Percentiles rank a stretch among this genome's conserved stretches.
phyloP scores from a whole-genome alignment of 1,284 basidiomycete genomes.

The Meira nashicola region DNA sequence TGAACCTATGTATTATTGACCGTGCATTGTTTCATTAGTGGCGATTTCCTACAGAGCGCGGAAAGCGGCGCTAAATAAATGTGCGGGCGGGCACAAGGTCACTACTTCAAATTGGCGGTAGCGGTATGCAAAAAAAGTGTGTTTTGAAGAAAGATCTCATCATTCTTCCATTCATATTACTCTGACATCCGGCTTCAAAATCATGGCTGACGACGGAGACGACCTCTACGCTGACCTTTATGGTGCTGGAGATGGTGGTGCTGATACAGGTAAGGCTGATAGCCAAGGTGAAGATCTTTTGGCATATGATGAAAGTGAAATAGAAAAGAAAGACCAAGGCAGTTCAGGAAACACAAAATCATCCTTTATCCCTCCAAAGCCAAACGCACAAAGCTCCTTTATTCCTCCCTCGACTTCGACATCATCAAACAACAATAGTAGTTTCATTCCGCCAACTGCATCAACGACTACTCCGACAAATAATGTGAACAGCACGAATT shows the following conservation, averaged over 20 bases:
- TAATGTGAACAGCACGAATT: background rate
- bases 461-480: slow-evolving; percentile 1
- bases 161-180: background rate
- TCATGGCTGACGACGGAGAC: slow-evolving; percentile 38
- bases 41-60: too few relatives aligned
- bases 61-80: too few relatives aligned
- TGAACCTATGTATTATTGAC: too few relatives aligned
- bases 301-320: slow-evolving; percentile 4
- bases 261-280: slow-evolving; percentile 5
- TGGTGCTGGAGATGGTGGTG: slow-evolving; percentile 22
- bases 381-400: slow-evolving; percentile 7
- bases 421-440: background rate
- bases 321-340: background rate
- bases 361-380: slow-evolving; percentile 12
- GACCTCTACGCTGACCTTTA: slow-evolving; percentile 46
- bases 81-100: too few relatives aligned
- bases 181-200: background rate
- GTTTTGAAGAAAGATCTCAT: too few relatives aligned
- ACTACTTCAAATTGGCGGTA: too few relatives aligned
- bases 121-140: too few relatives aligned
- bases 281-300: slow-evolving; percentile 6
- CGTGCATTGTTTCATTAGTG: too few relatives aligned
- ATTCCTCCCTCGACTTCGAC: slow-evolving; percentile 3
- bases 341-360: slow-evolving; percentile 9
- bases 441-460: slow-evolving; percentile 11